phyloP scores from a whole-genome alignment of 1,284 basidiomycete genomes.

The Gomphus bonarii region DNA sequence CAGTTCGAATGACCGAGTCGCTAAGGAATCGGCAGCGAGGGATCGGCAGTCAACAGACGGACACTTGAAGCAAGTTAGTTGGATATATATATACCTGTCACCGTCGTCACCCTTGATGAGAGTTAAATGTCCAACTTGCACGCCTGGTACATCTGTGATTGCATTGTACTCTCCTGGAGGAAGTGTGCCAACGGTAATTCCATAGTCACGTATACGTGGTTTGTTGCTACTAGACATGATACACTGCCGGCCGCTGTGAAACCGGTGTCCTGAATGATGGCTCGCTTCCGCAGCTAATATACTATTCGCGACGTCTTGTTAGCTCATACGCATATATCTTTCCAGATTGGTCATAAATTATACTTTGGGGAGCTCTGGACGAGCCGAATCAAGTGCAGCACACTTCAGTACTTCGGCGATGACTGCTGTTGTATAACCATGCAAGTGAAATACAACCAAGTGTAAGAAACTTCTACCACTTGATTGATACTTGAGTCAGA shows the following conservation, averaged over 20 bases:
- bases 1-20: slow-evolving; percentile 9
- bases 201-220: not conserved
- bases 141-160: not conserved
- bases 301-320: no score
- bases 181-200: not conserved
- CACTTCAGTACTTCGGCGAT: no score
- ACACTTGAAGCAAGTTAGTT: not conserved
- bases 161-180: not conserved
- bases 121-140: not conserved
- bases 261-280: no score
- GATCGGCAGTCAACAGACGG: not conserved
- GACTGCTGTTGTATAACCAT: no score
- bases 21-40: not conserved
- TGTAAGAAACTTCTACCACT: no score
- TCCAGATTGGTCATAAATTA: no score
- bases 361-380: no score
- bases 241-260: no score
- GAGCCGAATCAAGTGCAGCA: no score
- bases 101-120: not conserved
- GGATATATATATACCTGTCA: not conserved
- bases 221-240: not conserved
- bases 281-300: not conserved
- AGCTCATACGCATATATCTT: no score
- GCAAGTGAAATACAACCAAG: no score
- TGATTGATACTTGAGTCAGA: no score